Evolutionary conservation across 345 rosid genomes (phyloP), one percentile per base, ranked within the genome.

Genomic region (Gossypium arboreum): DNA sequence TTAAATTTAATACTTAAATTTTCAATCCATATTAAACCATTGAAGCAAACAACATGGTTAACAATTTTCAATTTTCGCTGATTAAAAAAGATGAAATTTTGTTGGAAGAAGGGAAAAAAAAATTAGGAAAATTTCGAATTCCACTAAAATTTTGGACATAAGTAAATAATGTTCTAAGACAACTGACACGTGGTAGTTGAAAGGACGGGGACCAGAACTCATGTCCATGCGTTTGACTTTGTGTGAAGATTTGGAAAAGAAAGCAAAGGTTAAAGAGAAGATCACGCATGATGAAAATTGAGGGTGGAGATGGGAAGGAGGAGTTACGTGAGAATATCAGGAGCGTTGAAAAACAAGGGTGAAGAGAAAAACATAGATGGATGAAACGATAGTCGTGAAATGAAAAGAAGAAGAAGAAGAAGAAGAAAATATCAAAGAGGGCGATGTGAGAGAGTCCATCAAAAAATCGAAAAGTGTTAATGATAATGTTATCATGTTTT

Each of bases 401-500:
- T 34, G 41, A 34, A 5, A 41, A 18, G 17, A 71, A 67, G 72
- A 68, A 54, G 45, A 73, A 9, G 62, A 29, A 29, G 39, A 34
- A 34, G 41, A 34, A 5, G 41, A 34, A 34, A 34, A 34, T 34
- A 76, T 76, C 71, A 16, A 47, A 44, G n/a, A 54, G 80, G 77
- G 58, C 16, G 34, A 76, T 72, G 84, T n/a, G 9, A 11, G 29
- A 13, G 48, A 13, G 65, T 56, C 76, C 72, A 57, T 72, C 58
- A 11, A 68, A 68, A 43, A 22, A 41, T 48, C 22, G 4, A 18
- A 51, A 22, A 51, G 51, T 67, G 41, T 70, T 75, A 76, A 79
- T 78, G 79, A 82, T 84, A 77, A 78, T 68, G 84, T 78, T 80
- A 71, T 78, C 16, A 80, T 80, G 74, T 71, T 67, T 74, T 7